Percentiles rank a stretch among this genome's conserved stretches.
phyloP scores from a whole-genome alignment of 1,139 yeast genomes.

The Starmera stellimalicola region DNA sequence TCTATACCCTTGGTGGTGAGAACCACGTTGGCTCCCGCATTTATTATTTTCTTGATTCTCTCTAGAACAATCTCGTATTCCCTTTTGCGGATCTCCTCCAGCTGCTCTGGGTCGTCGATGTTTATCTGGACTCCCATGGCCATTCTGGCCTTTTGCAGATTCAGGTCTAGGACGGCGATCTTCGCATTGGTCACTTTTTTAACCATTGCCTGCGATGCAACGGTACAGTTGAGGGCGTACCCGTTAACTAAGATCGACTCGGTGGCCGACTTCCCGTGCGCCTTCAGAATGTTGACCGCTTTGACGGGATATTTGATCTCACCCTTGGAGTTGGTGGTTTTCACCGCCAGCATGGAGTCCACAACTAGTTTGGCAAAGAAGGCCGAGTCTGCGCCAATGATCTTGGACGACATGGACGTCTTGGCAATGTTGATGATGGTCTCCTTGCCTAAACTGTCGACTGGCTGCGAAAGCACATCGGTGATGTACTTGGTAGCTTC shows the following conservation, averaged over 20 bases:
- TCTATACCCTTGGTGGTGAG: conserved; percentile 97
- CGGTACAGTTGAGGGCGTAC: conserved; percentile 93
- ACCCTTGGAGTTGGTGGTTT: conserved; percentile 81
- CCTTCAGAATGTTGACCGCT: conserved; percentile 92
- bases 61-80: conserved; percentile 89
- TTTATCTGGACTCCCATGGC: conserved; percentile 98
- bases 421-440: conserved; percentile 80
- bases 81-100: conserved; percentile 90
- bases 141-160: conserved; percentile 94
- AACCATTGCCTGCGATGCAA: conserved; percentile 96
- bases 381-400: conserved; percentile 91
- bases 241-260: conserved; percentile 89
- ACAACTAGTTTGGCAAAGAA: conserved; percentile 89
- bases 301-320: conserved; percentile 92
- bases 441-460: conserved; percentile 77
- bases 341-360: conserved; percentile 92
- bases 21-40: conserved; percentile 93
- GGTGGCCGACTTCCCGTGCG: conserved; percentile 87
- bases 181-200: conserved; percentile 65
- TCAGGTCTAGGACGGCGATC: conserved; percentile 90
- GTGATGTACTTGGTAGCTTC: conserved; percentile 88
- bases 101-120: conserved; percentile 94
- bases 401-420: conserved; percentile 95
- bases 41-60: conserved; percentile 77
- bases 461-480: conserved; percentile 75